A percentile compares a stretch with the other conserved stretches of the same genome.
Evolutionary conservation across 768 basidiomycete species (phyloP).

Genomic region (Coprinopsis strossmayeri): DNA sequence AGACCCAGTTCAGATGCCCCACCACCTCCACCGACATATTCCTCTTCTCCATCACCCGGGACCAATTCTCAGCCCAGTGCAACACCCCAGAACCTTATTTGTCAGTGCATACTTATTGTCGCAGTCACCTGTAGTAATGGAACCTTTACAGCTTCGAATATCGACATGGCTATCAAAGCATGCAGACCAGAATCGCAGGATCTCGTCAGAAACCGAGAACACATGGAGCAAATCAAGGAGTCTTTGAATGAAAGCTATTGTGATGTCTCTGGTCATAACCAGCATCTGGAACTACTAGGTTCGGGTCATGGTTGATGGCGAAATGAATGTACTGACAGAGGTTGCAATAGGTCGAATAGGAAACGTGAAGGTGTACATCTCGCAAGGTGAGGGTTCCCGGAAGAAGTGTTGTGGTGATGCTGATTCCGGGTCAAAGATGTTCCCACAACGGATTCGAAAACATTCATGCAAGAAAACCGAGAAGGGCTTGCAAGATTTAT

Average conservation of each 20-base stretch:
- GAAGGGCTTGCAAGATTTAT: slow-evolving; percentile 67
- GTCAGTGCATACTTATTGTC: slow-evolving; percentile 19
- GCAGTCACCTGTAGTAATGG: no score
- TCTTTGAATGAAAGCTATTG: slow-evolving; percentile 79
- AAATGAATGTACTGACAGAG: no score
- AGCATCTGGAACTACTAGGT: slow-evolving; percentile 61
- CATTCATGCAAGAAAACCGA: slow-evolving; percentile 46
- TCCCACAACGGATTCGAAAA: slow-evolving; percentile 30
- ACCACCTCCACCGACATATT: slow-evolving; percentile 1
- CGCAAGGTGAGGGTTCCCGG: slow-evolving; percentile 42
- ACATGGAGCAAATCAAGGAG: slow-evolving; percentile 69
- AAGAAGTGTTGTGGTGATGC: neutral
- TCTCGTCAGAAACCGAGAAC: slow-evolving; percentile 54
- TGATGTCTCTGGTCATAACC: slow-evolving; percentile 60
- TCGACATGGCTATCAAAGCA: slow-evolving; percentile 64
- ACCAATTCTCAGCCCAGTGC: slow-evolving; percentile 15
- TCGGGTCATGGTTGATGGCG: no score
- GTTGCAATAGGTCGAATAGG: slow-evolving; percentile 48
- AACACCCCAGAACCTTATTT: slow-evolving; percentile 37
- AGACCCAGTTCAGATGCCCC: no score
- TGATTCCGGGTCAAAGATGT: slow-evolving; percentile 40
- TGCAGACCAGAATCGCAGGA: slow-evolving; percentile 64
- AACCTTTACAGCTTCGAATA: slow-evolving; percentile 49
- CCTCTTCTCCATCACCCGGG: neutral
- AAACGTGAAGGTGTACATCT: slow-evolving; percentile 53